Conservation (phyloP, 192 early-diverging fungal species). For the Allomyces arbusculus region DNA sequence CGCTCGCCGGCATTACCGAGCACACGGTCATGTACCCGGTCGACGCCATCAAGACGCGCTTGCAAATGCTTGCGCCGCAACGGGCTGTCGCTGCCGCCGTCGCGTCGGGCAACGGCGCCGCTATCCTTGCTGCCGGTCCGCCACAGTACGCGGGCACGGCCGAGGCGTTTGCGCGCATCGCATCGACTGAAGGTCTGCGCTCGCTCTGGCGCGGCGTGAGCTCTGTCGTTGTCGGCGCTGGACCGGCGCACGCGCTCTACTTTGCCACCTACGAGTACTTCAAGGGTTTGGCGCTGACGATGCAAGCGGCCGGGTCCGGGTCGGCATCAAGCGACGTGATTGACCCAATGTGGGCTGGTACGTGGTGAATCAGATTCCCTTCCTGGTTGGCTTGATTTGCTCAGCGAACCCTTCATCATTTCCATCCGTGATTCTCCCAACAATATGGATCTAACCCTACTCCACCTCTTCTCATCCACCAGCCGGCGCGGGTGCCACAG, state of each 20-base stretch:
- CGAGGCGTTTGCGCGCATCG: slow-evolving; percentile 45
- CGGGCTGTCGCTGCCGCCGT: no score
- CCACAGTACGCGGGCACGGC: slow-evolving; percentile 45
- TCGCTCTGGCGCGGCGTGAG: slow-evolving; percentile 86
- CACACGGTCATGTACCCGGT: slow-evolving; percentile 89
- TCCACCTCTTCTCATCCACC: background rate
- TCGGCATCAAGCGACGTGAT: background rate
- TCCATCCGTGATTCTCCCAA: no score
- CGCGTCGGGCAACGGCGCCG: background rate
- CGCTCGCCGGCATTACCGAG: slow-evolving; percentile 91
- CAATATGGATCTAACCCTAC: no score
- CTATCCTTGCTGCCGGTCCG: background rate
- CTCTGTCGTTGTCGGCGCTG: slow-evolving; percentile 78
- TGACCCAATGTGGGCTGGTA: no score
- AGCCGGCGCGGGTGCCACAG: slow-evolving; percentile 69
- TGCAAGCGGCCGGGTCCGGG: background rate
- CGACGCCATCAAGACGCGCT: slow-evolving; percentile 55
- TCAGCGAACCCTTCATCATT: no score
- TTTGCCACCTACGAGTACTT: slow-evolving; percentile 87
- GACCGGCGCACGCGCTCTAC: slow-evolving; percentile 87
- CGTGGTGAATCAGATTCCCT: no score
- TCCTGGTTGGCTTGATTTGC: background rate
- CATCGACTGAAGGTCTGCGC: slow-evolving; percentile 50
- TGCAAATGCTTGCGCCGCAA: slow-evolving; percentile 1
- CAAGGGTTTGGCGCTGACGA: slow-evolving; percentile 48